Base-by-base conservation (phyloP, 2,329 filamentous ascomycete species). In the Pestalotiopsis sp. region DNA sequence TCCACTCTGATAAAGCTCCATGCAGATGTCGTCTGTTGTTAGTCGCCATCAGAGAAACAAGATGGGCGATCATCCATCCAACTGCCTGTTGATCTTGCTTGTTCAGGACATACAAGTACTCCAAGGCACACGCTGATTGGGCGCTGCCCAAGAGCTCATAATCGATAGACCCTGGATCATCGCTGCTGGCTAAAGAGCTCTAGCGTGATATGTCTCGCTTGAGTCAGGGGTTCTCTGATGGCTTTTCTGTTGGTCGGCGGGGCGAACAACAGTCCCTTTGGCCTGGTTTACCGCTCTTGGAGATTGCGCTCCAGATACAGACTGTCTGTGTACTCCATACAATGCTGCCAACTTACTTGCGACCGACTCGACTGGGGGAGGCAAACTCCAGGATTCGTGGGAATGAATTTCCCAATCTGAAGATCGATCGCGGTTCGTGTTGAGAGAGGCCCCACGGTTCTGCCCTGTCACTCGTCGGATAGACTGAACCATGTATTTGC, bases 241-340 rank as follows among this genome's bases (percentile, higher is more conserved):
- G 45, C 45, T 52, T n/a, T n/a, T n/a, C 20, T 17, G 45, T n/a
- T 52, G 45, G 45, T 52, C 45, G 45, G 31, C 25, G 25, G 59
- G 59, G 59, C 25, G 25, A 61, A 59, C 57, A 59, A 27, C 23
- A 27, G 23, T 12, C n/a, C 14, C 27, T 59, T 36, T 38, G 27
- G 31, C 27, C 31, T 38, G 59, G 25, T 61, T 61, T 38, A 36
- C 59, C 27, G n/a, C 31, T 61, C 31, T 20, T 61, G 59, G 59
- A 61, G 59, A 61, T 61, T 61, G 31, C 59, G 17, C 45, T 52
- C 45, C 45, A 52, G 45, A 52, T 52, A 52, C 45, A 52, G 45
- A 9, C n/a, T n/a, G 20, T 20, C 45, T n/a, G 20, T 52, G 45
- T n/a, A 52, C 45, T 52, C 20, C 45, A n/a, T 52, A 52, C 45